These are phyloP conservation scores for Elsinoe arachidis DNA, from an alignment of 2,329 filamentous ascomycete genomes.

Conservation along the genomic window DNA sequence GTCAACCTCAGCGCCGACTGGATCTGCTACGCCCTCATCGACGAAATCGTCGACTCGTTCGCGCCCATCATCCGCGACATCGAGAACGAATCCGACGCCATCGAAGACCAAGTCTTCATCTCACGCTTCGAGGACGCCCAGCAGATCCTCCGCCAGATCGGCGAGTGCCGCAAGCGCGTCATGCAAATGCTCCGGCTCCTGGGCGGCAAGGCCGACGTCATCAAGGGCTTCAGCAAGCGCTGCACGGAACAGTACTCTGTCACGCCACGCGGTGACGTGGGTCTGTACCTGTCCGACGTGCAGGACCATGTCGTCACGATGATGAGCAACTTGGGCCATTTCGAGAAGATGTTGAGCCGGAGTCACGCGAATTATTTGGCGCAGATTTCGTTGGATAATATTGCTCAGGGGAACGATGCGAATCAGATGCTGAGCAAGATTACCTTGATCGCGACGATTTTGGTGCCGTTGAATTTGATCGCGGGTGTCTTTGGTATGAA, in stretches of 20 bases:
- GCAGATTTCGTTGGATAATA: slow-evolving; percentile 85
- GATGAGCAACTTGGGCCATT: slow-evolving; percentile 92
- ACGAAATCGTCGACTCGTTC: slow-evolving; percentile 96
- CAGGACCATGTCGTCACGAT: slow-evolving; percentile 99
- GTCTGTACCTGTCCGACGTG: slow-evolving; percentile 91
- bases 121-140: slow-evolving; percentile 85
- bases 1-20: slow-evolving; percentile 91
- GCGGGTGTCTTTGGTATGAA: slow-evolving; percentile 88
- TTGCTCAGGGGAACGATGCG: slow-evolving; percentile 76
- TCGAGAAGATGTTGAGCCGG: slow-evolving; percentile 93
- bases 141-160: slow-evolving; percentile 77
- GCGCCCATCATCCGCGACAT: slow-evolving; percentile 80
- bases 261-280: slow-evolving; percentile 91
- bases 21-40: slow-evolving; percentile 98
- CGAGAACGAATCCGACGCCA: slow-evolving; percentile 79
- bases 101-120: slow-evolving; percentile 92
- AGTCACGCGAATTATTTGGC: slow-evolving; percentile 95
- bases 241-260: slow-evolving; percentile 97
- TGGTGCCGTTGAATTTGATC: slow-evolving; percentile 92
- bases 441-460: slow-evolving; percentile 83
- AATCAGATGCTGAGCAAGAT: slow-evolving; percentile 92
- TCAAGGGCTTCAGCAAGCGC: slow-evolving; percentile 94
- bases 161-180: slow-evolving; percentile 84
- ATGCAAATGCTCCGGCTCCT: slow-evolving; percentile 88
- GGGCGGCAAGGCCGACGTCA: slow-evolving; percentile 95